Conservation (phyloP, 306 rosid species). For the Ziziphus jujuba region DNA sequence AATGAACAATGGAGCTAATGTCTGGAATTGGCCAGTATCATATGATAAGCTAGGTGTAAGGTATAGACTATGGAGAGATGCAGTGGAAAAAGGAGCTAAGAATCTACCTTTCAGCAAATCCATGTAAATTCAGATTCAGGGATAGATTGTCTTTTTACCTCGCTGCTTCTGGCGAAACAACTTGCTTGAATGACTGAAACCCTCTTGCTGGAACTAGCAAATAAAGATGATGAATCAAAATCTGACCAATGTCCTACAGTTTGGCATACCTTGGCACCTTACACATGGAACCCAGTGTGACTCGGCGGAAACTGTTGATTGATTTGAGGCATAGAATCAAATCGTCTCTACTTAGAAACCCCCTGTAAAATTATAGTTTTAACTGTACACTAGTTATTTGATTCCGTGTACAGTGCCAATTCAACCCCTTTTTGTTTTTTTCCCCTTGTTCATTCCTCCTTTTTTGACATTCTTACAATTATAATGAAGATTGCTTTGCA, state of each 20-base stretch:
- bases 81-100: constrained; percentile 67
- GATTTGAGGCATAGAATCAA: constrained; percentile 37
- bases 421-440: constrained; percentile 8
- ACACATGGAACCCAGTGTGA: constrained; percentile 11
- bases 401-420: constrained; percentile 35
- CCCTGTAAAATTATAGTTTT: constrained; percentile 35
- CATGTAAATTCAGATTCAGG: constrained; percentile 16
- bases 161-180: constrained; percentile 23
- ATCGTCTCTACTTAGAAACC: constrained; percentile 17
- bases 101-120: constrained; percentile 59
- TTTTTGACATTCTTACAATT: constrained; percentile 14
- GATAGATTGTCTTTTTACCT: constrained; percentile 8
- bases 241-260: constrained; percentile 1
- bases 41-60: constrained; percentile 93
- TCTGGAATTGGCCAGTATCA: constrained; percentile 84
- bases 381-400: constrained; percentile 34
- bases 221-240: neutral
- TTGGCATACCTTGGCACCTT: constrained; percentile 22
- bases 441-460: neutral
- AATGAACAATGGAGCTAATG: constrained; percentile 72
- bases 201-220: constrained; percentile 19
- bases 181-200: constrained; percentile 19
- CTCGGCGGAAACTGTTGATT: constrained; percentile 54
- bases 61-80: constrained; percentile 83
- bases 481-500: neutral